Base-by-base conservation (phyloP, 2,329 filamentous ascomycete genomes). In the Hypoxylon sp. region DNA sequence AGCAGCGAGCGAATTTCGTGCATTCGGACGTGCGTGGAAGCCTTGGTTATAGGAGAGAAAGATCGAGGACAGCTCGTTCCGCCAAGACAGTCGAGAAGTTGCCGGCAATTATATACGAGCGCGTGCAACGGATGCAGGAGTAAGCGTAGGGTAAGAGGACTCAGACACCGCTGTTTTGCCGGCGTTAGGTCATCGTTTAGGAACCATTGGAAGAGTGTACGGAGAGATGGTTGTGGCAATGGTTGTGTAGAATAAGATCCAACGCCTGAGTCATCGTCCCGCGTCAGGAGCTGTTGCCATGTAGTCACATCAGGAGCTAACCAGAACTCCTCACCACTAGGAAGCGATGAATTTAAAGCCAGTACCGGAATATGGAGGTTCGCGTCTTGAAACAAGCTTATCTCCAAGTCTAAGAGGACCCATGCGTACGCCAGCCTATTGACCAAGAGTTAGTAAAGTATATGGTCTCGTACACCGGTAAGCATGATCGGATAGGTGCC, bases 11-110 rank as follows among this genome's bases (percentile, higher is more conserved):
- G 41, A 45, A 64, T 64, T 45, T 64, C 62, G 36, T 64, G 53
- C 62, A 64, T 64, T 21, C 62, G 62, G 19, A 60, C 49, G 11
- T 60, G 53, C 6, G 62, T 64, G 14, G 62, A 64, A 14, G 48
- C 41, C 19, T 60, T 64, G 10, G 62, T 64, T 23, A 64, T 57
- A 1, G 62, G 62, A 17, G 62, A 64, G 41, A 60, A 64, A 3
- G 49, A 50, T 21, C 49, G 62, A 38, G 62, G 60, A 25, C 50
- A 59, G 4, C 32, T 51, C 11, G 43, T 25, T 28, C 55, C 62
- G 3, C 62, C 57, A 34, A 64, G 50, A 41, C 55, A 64, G 14
- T 57, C 48, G 14, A 64, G 62, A 11, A 64, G 21, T 45, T 64
- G 62, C 7, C 62, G 62, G 28, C 57, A 60, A 34, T 41, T 64